Percentiles rank a stretch among this genome's conserved stretches.
phyloP scores from a whole-genome alignment of 2,329 filamentous ascomycete species.

The Colletotrichum orchidophilum region DNA sequence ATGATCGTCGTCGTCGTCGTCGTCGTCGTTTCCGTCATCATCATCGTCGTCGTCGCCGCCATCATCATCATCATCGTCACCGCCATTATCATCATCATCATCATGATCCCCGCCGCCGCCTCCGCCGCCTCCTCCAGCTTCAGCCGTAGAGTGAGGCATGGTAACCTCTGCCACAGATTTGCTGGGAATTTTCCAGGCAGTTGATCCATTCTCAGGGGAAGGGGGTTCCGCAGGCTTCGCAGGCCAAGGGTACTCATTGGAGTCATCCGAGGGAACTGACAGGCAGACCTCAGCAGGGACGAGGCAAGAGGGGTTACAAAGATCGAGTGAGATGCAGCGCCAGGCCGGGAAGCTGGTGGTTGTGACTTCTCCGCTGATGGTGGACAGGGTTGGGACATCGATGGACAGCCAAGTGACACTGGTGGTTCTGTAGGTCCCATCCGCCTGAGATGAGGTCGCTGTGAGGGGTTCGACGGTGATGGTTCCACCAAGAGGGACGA shows the following conservation, averaged over 20 bases:
- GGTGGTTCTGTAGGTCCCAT: conserved; percentile 12
- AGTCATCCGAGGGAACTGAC: not conserved
- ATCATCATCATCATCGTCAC: not conserved
- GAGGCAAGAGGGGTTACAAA: conserved; percentile 13
- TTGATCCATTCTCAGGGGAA: not conserved
- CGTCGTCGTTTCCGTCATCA: not conserved
- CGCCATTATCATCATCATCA: not conserved
- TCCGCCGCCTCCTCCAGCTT: not conserved
- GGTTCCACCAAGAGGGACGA: not conserved
- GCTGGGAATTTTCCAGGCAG: not conserved
- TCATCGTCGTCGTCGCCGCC: not conserved
- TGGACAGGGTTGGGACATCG: not conserved
- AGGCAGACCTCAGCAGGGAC: conserved; percentile 12
- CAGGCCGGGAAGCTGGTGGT: conserved; percentile 3
- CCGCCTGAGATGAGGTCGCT: not conserved
- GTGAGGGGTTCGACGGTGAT: conserved; percentile 16
- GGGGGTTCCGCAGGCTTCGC: not conserved
- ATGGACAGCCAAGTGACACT: conserved; percentile 29
- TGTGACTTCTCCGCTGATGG: not conserved
- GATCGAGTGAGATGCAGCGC: conserved; percentile 18
- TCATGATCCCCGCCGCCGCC: not conserved
- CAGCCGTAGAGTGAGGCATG: not conserved
- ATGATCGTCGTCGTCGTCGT: not conserved
- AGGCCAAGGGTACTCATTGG: conserved; percentile 11
- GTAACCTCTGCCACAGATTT: too few species aligned